Evolutionary conservation across 176 grass and related monocot species (phyloP).

Genomic region (Cenchrus americanus): DNA sequence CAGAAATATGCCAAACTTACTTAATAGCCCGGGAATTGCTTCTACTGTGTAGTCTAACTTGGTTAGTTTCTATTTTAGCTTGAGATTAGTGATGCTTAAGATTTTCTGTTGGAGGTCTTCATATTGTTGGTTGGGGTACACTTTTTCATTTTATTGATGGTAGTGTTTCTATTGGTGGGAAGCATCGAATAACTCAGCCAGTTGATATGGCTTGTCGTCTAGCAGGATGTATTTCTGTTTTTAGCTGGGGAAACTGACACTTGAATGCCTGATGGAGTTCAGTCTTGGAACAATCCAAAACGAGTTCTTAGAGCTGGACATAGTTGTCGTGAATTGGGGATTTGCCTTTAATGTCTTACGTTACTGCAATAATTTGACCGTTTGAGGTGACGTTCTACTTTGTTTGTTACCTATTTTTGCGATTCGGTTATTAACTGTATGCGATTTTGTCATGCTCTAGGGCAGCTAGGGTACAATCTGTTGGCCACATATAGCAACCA

Average conservation of each 20-base stretch:
- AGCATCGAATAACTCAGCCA: background rate
- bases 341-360: background rate
- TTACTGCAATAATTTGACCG: background rate
- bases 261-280: background rate
- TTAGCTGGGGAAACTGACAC: background rate
- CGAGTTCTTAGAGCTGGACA: background rate
- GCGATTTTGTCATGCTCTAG: background rate
- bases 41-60: background rate
- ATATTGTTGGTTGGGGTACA: background rate
- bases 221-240: conserved; percentile 23
- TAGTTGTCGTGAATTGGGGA: background rate
- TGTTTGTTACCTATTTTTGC: conserved; percentile 5
- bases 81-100: background rate
- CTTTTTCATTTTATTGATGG: background rate
- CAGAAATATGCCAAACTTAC: background rate
- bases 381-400: background rate
- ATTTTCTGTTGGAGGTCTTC: background rate
- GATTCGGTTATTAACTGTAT: conserved; percentile 9
- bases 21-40: background rate
- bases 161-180: conserved; percentile 10
- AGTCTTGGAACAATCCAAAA: background rate
- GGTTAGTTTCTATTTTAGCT: background rate
- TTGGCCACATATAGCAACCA: background rate
- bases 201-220: conserved; percentile 2
- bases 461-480: background rate